Conservation (phyloP, 345 rosid species). For the Salix dunnii region DNA sequence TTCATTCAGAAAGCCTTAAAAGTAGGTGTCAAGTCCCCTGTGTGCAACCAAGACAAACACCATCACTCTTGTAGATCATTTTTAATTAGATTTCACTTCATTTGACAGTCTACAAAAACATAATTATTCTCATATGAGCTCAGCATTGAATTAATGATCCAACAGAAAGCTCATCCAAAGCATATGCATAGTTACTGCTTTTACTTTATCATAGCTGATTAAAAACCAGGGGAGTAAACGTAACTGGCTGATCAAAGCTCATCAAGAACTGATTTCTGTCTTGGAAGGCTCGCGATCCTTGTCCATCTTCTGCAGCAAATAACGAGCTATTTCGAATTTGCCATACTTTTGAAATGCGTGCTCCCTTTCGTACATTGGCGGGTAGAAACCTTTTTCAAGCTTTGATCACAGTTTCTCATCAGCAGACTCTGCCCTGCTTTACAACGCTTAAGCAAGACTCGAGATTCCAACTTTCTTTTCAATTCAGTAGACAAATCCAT, state of each 20-base stretch:
- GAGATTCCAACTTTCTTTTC: slow-evolving; percentile 31
- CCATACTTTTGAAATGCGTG: slow-evolving; percentile 25
- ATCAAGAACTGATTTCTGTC: neutral
- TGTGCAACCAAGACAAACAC: neutral
- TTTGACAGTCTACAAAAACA: too few species aligned
- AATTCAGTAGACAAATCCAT: slow-evolving; percentile 27
- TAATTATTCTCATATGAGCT: too few species aligned
- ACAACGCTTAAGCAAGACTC: slow-evolving; percentile 31
- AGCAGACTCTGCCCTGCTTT: slow-evolving; percentile 28
- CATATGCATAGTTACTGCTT: neutral
- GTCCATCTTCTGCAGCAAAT: slow-evolving; percentile 20
- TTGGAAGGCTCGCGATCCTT: neutral
- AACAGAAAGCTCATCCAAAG: neutral
- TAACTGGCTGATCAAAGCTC: neutral
- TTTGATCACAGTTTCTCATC: slow-evolving; percentile 22
- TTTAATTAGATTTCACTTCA: too few species aligned
- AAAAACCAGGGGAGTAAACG: neutral
- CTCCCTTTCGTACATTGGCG: slow-evolving; percentile 22
- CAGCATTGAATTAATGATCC: too few species aligned
- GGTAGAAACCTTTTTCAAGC: slow-evolving; percentile 25
- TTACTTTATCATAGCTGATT: neutral
- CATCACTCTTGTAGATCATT: neutral
- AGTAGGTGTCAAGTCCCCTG: neutral
- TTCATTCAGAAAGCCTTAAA: neutral
- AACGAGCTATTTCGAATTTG: slow-evolving; percentile 22